Conservation (phyloP, 176 grass and related monocot genomes). For the Dactylis glomerata region DNA sequence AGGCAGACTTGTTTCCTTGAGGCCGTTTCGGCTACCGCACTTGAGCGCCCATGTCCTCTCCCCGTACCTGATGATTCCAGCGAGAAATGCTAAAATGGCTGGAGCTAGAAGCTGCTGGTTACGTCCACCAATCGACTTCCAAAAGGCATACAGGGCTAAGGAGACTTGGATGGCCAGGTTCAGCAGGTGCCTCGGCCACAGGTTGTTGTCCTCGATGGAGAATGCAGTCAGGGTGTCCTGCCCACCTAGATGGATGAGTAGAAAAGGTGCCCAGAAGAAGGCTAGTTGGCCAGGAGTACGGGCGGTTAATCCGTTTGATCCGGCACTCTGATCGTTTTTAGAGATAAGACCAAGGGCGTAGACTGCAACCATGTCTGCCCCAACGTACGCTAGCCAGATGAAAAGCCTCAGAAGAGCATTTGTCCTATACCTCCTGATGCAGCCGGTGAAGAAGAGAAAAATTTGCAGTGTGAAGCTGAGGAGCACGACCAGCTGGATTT, state of each 20-base stretch:
- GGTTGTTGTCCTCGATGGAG: constrained; percentile 1
- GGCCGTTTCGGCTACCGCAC: not conserved
- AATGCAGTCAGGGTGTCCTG: constrained; percentile 19
- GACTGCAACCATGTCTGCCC: constrained; percentile 1
- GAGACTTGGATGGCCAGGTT: not conserved
- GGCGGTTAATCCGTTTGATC: too few species aligned
- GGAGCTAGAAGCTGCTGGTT: not conserved
- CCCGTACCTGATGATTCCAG: constrained; percentile 9
- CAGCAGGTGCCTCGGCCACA: constrained; percentile 13
- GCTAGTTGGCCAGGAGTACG: not conserved
- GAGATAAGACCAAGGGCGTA: not conserved
- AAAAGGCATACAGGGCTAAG: not conserved
- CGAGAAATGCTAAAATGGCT: not conserved
- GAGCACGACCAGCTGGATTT: too few species aligned
- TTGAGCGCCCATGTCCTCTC: constrained; percentile 23
- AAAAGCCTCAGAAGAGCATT: not conserved
- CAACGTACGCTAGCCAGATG: not conserved
- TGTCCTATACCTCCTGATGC: not conserved
- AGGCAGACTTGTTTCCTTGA: not conserved
- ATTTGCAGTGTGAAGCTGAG: not conserved
- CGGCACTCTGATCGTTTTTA: not conserved
- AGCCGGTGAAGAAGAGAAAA: not conserved
- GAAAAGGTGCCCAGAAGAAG: not conserved
- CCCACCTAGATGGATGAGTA: constrained; percentile 7
- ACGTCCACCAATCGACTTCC: not conserved